Conservation (phyloP, 805 yeast species). For the Suhomyces prunicola region DNA sequence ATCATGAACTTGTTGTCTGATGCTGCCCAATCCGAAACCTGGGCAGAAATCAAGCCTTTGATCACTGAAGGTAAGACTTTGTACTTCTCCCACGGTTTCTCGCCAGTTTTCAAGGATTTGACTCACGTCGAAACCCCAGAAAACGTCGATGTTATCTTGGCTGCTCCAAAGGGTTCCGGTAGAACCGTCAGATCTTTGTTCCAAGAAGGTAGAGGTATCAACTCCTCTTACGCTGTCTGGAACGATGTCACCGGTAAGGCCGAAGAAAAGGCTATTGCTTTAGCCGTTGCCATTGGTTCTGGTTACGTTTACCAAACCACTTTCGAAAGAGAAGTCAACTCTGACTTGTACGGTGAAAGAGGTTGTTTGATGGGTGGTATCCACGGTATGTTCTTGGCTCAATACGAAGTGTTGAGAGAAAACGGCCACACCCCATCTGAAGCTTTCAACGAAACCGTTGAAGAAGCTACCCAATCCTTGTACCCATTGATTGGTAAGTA, state of each 20-base stretch:
- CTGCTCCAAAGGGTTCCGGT: conserved; percentile 99
- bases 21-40: conserved; percentile 99
- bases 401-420: conserved; percentile 99
- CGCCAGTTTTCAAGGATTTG: conserved; percentile 97
- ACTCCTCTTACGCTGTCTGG: conserved; percentile 99
- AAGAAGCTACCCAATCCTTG: conserved; percentile 99
- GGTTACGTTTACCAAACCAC: conserved; percentile 99
- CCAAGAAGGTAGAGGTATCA: conserved; percentile 99
- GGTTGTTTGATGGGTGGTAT: conserved; percentile 99
- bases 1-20: conserved; percentile 98
- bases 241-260: conserved; percentile 99
- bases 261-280: conserved; percentile 97
- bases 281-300: conserved; percentile 98
- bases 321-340: conserved; percentile 98
- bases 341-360: conserved; percentile 99
- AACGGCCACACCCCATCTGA: conserved; percentile 99
- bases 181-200: conserved; percentile 98
- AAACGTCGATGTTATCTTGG: conserved; percentile 94
- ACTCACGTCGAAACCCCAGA: conserved; percentile 95
- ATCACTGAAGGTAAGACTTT: conserved; percentile 96
- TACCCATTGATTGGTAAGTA: conserved; percentile 98
- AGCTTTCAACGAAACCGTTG: conserved; percentile 99
- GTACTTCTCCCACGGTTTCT: conserved; percentile 99
- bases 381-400: conserved; percentile 99
- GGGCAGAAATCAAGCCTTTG: conserved; percentile 83